A percentile compares a stretch with the other conserved stretches of the same genome.
Conservation (phyloP, 2,329 filamentous ascomycete genomes). For the Metarhizium brunneum region DNA sequence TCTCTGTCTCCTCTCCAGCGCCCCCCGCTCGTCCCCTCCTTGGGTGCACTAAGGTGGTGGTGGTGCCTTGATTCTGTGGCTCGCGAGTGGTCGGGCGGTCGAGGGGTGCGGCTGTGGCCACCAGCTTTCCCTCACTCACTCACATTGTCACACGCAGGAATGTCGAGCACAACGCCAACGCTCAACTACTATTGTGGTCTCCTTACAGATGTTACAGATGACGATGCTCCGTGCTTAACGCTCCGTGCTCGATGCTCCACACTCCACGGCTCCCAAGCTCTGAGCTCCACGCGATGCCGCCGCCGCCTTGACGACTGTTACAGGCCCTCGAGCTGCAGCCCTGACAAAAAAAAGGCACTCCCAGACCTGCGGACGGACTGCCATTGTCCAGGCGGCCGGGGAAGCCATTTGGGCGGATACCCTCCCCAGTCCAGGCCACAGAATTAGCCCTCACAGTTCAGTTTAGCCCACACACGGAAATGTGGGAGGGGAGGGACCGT, state of each 20-base stretch:
- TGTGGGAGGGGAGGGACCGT: not conserved
- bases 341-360: too few relatives aligned
- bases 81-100: not conserved
- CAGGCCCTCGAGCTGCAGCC: not conserved
- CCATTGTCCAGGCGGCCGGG: not conserved
- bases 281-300: not conserved
- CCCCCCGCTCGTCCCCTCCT: not conserved
- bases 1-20: not conserved
- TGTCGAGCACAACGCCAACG: too few relatives aligned
- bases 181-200: too few relatives aligned
- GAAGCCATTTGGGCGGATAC: not conserved
- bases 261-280: not conserved
- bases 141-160: not conserved
- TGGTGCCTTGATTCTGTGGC: not conserved
- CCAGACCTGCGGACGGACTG: not conserved
- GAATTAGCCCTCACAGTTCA: not conserved
- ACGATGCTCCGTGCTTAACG: too few relatives aligned
- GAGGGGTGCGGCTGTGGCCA: not conserved
- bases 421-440: not conserved
- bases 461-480: not conserved
- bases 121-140: not conserved
- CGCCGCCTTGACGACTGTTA: not conserved
- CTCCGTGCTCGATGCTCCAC: not conserved
- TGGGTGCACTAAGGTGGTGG: not conserved
- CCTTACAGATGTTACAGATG: too few relatives aligned